phyloP scores from a whole-genome alignment of 176 grass and related monocot species.

The Oryza meyeriana region DNA sequence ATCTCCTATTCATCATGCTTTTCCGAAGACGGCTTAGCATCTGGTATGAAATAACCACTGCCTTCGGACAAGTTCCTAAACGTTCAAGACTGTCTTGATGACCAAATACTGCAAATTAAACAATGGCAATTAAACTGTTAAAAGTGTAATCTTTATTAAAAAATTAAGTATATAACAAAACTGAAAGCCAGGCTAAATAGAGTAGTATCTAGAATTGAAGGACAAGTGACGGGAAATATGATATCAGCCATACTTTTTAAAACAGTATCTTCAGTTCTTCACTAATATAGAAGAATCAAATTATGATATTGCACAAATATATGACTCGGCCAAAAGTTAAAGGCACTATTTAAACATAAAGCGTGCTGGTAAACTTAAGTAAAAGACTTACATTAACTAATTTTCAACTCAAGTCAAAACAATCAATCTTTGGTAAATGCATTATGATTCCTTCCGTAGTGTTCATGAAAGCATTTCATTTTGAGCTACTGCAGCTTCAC shows the following conservation, averaged over 20 bases:
- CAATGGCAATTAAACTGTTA: conserved; percentile 21
- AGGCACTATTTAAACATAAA: neutral
- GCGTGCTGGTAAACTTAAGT: neutral
- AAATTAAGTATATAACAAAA: neutral
- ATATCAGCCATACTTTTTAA: neutral
- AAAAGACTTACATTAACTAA: conserved; percentile 8
- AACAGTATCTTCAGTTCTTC: neutral
- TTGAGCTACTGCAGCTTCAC: neutral
- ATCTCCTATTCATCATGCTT: conserved; percentile 65
- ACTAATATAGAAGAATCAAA: neutral
- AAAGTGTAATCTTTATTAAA: neutral
- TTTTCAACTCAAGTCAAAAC: neutral
- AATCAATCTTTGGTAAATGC: neutral
- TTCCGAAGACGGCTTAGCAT: conserved; percentile 75
- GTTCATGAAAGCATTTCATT: neutral
- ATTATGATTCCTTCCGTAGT: neutral
- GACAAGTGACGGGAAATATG: neutral
- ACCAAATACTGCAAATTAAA: conserved; percentile 75
- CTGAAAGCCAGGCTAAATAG: conserved; percentile 9
- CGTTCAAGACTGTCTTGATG: conserved; percentile 76
- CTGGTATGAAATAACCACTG: conserved; percentile 84
- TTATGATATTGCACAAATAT: neutral
- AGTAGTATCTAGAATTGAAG: conserved; percentile 21
- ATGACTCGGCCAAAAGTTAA: neutral
- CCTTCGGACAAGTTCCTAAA: conserved; percentile 63